Conservation (phyloP, 371 early-diverging fungal genomes). For the Mortierella sp. region DNA sequence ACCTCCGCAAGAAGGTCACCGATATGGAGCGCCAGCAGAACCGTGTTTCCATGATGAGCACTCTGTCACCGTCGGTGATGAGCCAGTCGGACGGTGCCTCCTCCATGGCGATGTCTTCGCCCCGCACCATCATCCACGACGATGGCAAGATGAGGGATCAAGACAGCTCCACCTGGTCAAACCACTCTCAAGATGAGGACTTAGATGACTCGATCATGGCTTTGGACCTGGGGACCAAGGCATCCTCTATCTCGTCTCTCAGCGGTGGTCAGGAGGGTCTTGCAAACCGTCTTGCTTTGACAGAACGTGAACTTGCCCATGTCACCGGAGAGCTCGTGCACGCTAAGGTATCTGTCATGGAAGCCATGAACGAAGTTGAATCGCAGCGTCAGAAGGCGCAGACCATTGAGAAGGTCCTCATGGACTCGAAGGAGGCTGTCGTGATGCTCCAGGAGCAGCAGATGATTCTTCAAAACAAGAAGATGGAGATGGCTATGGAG, state of each 20-base stretch:
- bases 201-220: not conserved
- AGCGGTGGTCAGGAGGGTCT: constrained; percentile 33
- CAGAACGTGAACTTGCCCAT: constrained; percentile 51
- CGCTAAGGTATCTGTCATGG: constrained; percentile 46
- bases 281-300: constrained; percentile 11
- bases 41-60: constrained; percentile 45
- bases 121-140: constrained; percentile 15
- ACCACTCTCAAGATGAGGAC: constrained; percentile 34
- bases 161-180: constrained; percentile 25
- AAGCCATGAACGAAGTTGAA: constrained; percentile 53
- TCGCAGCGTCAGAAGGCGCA: constrained; percentile 38
- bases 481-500: constrained; percentile 51
- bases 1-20: constrained; percentile 25
- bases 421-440: constrained; percentile 53
- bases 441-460: constrained; percentile 48
- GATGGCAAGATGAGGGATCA: constrained; percentile 10
- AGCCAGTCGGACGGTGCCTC: constrained; percentile 44
- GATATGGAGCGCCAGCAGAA: constrained; percentile 54
- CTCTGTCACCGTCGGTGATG: constrained; percentile 34
- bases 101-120: constrained; percentile 32
- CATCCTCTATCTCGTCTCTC: constrained; percentile 34
- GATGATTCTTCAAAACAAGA: constrained; percentile 30
- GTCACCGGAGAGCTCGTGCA: constrained; percentile 49
- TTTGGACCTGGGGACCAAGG: constrained; percentile 22
- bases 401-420: constrained; percentile 34